These are phyloP conservation scores for Ilyonectria sp. DNA, from an alignment of 2,329 filamentous ascomycete genomes.

Conservation along the genomic window DNA sequence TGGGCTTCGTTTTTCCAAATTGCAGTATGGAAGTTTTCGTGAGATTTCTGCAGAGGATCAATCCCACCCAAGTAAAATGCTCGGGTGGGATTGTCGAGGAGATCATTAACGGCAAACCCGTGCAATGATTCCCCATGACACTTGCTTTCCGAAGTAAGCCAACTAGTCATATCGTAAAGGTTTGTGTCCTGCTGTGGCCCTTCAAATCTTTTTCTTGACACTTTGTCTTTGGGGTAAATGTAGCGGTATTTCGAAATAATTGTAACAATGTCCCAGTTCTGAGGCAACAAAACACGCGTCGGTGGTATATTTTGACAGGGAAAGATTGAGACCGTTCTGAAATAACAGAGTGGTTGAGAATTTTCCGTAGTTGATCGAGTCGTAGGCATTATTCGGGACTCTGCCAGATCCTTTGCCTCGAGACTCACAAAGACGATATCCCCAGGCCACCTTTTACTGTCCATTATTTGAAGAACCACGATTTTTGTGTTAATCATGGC, in stretches of 20 bases:
- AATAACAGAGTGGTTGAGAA: background rate
- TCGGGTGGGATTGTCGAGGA: background rate
- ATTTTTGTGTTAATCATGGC: background rate
- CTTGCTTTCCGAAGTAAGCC: background rate
- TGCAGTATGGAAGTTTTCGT: background rate
- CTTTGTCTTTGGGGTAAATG: background rate
- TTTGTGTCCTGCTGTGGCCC: background rate
- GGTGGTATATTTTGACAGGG: background rate
- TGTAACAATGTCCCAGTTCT: background rate
- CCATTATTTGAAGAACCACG: background rate
- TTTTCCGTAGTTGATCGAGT: no score
- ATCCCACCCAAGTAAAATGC: background rate
- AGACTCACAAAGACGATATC: background rate
- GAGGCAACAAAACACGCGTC: background rate
- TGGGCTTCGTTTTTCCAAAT: background rate
- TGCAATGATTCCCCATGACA: background rate
- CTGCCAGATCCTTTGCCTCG: background rate
- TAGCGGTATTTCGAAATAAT: background rate
- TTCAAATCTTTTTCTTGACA: background rate
- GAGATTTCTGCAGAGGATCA: background rate
- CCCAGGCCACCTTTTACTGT: background rate
- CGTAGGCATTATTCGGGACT: no score
- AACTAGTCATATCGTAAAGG: background rate
- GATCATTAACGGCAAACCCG: background rate
- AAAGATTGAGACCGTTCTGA: background rate